Percentiles rank a stretch among this genome's conserved stretches.
These are phyloP conservation scores for Chenopodium album DNA, from an alignment of 148 eudicot species.

Conservation along the genomic window DNA sequence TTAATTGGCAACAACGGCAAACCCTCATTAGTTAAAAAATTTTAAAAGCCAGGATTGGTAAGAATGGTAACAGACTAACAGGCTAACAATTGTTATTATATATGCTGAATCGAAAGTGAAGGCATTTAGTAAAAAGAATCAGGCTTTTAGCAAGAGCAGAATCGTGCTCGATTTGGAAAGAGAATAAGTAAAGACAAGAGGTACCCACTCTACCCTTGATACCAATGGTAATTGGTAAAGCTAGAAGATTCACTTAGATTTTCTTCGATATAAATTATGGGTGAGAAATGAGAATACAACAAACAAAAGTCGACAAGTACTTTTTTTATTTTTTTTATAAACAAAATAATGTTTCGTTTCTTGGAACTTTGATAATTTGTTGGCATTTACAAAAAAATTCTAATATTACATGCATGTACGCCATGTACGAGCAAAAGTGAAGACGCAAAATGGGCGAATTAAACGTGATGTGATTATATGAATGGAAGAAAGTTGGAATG, in stretches of 20 bases:
- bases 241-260: constrained; percentile 4
- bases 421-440: constrained; percentile 9
- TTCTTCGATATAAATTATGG: neutral
- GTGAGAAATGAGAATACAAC: neutral
- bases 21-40: no score
- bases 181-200: neutral
- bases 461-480: neutral
- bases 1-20: no score
- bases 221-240: neutral
- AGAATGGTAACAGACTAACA: no score
- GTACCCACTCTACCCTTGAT: neutral
- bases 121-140: neutral
- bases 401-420: neutral
- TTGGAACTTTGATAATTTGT: constrained; percentile 10
- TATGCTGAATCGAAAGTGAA: constrained; percentile 1
- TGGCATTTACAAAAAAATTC: neutral
- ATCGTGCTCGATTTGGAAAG: constrained; percentile 20
- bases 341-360: neutral
- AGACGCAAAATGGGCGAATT: neutral
- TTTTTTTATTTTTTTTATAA: neutral
- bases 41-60: no score
- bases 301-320: neutral
- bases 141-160: neutral
- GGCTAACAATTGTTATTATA: no score
- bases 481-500: neutral